These are phyloP conservation scores for Ophiostoma piceae DNA, from an alignment of 2,329 filamentous ascomycete genomes.

Conservation along the genomic window DNA sequence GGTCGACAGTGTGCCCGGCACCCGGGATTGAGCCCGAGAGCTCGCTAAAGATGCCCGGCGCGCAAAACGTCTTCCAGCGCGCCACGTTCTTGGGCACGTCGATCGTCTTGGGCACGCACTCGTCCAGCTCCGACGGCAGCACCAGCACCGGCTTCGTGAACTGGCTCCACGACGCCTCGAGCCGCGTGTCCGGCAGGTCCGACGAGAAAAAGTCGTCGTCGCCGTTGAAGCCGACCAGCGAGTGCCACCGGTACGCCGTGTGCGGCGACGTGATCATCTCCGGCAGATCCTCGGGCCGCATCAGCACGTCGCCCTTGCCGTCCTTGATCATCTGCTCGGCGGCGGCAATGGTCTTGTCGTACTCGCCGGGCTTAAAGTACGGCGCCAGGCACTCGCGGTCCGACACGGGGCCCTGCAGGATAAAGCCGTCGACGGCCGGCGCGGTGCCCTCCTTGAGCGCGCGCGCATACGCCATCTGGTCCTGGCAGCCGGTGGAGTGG, in stretches of 20 bases:
- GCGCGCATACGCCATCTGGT: constrained; percentile 52
- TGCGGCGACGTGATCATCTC: constrained; percentile 42
- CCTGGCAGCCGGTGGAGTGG: constrained; percentile 57
- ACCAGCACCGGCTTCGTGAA: constrained; percentile 58
- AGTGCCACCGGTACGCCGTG: constrained; percentile 49
- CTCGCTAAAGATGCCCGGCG: constrained; percentile 42
- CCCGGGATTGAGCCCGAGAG: constrained; percentile 51
- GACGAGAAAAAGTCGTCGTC: constrained; percentile 88
- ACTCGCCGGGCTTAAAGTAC: constrained; percentile 40
- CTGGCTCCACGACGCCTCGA: constrained; percentile 60
- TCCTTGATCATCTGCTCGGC: constrained; percentile 52
- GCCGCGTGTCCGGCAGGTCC: constrained; percentile 56
- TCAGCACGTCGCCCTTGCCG: constrained; percentile 50
- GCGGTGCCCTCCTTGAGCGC: constrained; percentile 40
- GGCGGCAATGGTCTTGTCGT: constrained; percentile 43
- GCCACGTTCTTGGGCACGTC: constrained; percentile 54
- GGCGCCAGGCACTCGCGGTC: constrained; percentile 62
- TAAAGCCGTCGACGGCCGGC: constrained; percentile 62
- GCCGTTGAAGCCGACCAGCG: constrained; percentile 49
- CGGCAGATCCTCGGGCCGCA: constrained; percentile 46
- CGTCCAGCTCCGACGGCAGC: constrained; percentile 61
- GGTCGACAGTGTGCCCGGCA: constrained; percentile 47
- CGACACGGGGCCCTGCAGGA: constrained; percentile 74
- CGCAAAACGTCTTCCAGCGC: constrained; percentile 49
- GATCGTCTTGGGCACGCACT: constrained; percentile 54